Conservation (phyloP, 257 asterid species). For the Salvia hispanica region DNA sequence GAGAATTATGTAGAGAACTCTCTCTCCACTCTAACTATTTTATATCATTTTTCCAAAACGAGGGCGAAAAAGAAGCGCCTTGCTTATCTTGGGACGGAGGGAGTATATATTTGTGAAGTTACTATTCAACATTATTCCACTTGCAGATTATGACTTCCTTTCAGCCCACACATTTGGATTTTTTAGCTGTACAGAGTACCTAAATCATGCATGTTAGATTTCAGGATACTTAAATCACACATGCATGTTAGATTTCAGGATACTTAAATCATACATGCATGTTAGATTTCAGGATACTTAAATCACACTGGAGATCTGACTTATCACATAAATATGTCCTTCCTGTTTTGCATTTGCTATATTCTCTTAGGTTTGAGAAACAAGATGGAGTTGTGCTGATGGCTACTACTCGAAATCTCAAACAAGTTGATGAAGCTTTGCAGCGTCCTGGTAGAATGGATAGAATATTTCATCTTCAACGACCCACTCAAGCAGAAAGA, state of each 20-base stretch:
- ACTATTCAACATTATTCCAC: slow-evolving; percentile 7
- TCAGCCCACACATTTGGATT: slow-evolving; percentile 2
- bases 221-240: neutral
- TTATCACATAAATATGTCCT: neutral
- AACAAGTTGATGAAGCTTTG: slow-evolving; percentile 87
- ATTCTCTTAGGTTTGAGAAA: slow-evolving; percentile 77
- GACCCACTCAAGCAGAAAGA: slow-evolving; percentile 85
- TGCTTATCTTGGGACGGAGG: no score
- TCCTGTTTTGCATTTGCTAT: slow-evolving; percentile 27
- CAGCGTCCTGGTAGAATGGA: slow-evolving; percentile 99
- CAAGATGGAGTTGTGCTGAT: slow-evolving; percentile 98
- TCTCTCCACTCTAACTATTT: no score
- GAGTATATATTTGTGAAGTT: neutral
- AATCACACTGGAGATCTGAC: slow-evolving; percentile 4
- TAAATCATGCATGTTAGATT: neutral
- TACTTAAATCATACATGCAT: neutral
- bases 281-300: slow-evolving; percentile 14
- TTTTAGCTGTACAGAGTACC: no score
- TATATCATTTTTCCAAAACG: no score
- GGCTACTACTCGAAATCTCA: slow-evolving; percentile 93
- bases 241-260: neutral
- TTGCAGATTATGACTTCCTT: slow-evolving; percentile 5
- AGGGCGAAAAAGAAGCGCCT: no score
- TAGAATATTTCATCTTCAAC: slow-evolving; percentile 91
- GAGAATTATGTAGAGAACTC: no score